Conservation (phyloP, 305 asterid genomes). For the Caryopteris hybrid region DNA sequence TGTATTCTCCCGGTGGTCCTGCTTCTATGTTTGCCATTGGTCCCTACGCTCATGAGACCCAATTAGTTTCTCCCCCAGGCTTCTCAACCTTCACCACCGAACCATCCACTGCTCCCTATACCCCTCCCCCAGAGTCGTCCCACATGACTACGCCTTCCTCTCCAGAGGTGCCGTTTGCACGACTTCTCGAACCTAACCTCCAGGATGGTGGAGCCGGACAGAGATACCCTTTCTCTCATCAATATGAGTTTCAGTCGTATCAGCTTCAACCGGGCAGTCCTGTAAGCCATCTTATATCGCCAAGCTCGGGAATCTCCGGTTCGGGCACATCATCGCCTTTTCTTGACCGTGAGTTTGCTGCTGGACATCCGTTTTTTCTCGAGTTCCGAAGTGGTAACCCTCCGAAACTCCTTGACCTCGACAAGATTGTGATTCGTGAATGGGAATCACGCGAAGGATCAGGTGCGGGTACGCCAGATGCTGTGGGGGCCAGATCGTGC, state of each 20-base stretch:
- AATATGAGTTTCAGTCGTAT: constrained; percentile 74
- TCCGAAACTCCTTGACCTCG: constrained; percentile 61
- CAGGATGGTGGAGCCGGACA: constrained; percentile 48
- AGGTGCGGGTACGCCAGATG: constrained; percentile 62
- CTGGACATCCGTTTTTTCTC: constrained; percentile 57
- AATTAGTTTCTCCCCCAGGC: constrained; percentile 89
- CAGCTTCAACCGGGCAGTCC: constrained; percentile 98
- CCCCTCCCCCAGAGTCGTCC: constrained; percentile 93
- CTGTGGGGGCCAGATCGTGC: constrained; percentile 31
- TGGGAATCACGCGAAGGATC: constrained; percentile 78
- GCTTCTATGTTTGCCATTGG: constrained; percentile 82
- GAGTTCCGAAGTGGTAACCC: constrained; percentile 46
- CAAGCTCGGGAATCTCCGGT: constrained; percentile 82
- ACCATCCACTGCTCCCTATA: constrained; percentile 95
- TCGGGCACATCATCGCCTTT: constrained; percentile 94
- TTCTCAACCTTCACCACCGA: constrained; percentile 89
- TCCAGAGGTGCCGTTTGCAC: constrained; percentile 97
- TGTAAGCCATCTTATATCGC: constrained; percentile 85
- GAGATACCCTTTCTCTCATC: constrained; percentile 56
- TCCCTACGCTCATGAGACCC: constrained; percentile 91
- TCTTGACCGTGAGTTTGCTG: constrained; percentile 50
- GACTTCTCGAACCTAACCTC: constrained; percentile 67
- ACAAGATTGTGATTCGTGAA: constrained; percentile 50
- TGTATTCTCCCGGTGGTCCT: constrained; percentile 81
- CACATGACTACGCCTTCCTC: constrained; percentile 93